Conservation (phyloP, 306 rosid genomes). For the Prunus armeniaca region DNA sequence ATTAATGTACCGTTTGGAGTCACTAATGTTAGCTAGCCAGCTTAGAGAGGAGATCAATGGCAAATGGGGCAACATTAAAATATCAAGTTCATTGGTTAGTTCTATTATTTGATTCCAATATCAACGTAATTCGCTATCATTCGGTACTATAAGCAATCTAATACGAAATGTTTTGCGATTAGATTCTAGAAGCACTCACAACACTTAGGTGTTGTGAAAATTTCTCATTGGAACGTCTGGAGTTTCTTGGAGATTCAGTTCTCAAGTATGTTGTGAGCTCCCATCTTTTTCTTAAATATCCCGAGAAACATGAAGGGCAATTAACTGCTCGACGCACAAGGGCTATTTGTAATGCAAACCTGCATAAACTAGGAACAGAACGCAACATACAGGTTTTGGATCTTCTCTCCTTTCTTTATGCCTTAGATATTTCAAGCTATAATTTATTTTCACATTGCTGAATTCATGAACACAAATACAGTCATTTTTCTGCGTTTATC, state of each 20-base stretch:
- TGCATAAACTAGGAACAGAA: slow-evolving; percentile 60
- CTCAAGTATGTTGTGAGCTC: slow-evolving; percentile 78
- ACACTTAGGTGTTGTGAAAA: slow-evolving; percentile 70
- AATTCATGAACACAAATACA: background rate
- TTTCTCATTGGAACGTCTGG: slow-evolving; percentile 82
- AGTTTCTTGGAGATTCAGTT: slow-evolving; percentile 90
- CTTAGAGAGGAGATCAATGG: slow-evolving; percentile 66
- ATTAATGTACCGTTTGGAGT: slow-evolving; percentile 75
- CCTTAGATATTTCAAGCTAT: background rate
- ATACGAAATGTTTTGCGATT: slow-evolving; percentile 9
- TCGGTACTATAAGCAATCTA: slow-evolving; percentile 10
- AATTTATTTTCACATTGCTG: background rate
- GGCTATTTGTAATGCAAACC: slow-evolving; percentile 65
- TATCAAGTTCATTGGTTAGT: slow-evolving; percentile 71
- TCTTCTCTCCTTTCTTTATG: background rate
- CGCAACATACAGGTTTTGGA: slow-evolving; percentile 60
- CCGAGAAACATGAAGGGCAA: slow-evolving; percentile 79
- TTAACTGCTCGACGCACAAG: slow-evolving; percentile 48
- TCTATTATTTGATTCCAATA: slow-evolving; percentile 4
- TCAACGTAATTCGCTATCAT: slow-evolving; percentile 1
- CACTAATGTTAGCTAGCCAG: slow-evolving; percentile 80
- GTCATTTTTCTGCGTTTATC: no score
- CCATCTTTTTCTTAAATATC: slow-evolving; percentile 73
- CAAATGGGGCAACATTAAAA: slow-evolving; percentile 31
- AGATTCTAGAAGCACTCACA: slow-evolving; percentile 88